phyloP scores from a whole-genome alignment of 805 yeast species.

The Lachancea quebecensis region DNA sequence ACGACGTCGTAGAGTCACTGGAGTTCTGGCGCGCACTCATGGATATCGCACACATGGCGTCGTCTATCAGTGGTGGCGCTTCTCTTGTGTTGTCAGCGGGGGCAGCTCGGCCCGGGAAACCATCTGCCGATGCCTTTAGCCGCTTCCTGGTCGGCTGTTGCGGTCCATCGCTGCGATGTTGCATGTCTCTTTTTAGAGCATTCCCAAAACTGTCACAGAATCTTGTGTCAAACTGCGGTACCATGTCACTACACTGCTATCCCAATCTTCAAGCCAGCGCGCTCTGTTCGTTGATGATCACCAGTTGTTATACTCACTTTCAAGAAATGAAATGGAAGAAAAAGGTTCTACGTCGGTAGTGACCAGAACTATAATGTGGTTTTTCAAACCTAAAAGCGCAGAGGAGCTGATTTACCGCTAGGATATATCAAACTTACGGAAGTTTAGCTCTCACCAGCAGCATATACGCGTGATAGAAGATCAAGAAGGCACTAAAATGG shows the following conservation, averaged over 20 bases:
- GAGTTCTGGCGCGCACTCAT: constrained; percentile 2
- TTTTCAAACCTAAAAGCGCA: no score
- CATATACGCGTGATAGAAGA: background rate
- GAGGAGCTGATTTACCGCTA: no score
- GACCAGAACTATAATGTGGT: no score
- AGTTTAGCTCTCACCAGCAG: background rate
- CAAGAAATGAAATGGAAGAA: no score
- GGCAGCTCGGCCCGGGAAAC: no score
- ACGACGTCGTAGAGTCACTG: constrained; percentile 1
- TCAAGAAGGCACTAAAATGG: constrained; percentile 15
- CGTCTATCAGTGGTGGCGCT: constrained; percentile 1
- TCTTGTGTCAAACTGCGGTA: background rate
- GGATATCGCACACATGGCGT: constrained; percentile 1
- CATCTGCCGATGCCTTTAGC: background rate
- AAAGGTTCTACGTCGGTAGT: no score
- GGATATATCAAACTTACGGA: no score
- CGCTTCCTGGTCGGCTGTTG: background rate
- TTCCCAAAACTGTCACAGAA: background rate
- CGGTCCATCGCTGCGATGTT: constrained; percentile 1
- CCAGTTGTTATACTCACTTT: background rate
- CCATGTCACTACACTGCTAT: background rate
- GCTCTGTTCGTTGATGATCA: background rate
- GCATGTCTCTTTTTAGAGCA: constrained; percentile 3
- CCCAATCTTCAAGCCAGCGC: no score
- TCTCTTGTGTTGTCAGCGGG: background rate